These are phyloP conservation scores for Geotrichum ghanense DNA, from an alignment of 805 yeast species.

Conservation along the genomic window DNA sequence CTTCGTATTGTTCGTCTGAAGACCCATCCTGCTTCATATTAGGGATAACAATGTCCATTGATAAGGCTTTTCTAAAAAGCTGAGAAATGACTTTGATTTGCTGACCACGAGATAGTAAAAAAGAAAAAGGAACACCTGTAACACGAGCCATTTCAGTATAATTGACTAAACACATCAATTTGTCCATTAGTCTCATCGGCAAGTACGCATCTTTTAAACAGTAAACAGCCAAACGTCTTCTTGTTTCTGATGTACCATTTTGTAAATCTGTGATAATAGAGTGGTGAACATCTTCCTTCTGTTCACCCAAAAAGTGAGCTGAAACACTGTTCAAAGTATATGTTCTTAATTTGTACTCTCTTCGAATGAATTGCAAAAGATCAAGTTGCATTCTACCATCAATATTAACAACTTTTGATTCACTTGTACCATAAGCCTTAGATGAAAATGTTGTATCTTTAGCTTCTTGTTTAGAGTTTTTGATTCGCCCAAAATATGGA, in stretches of 20 bases:
- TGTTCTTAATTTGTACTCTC: constrained; percentile 90
- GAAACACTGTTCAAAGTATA: constrained; percentile 93
- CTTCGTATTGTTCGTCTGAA: constrained; percentile 88
- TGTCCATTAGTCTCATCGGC: constrained; percentile 79
- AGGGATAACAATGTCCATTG: constrained; percentile 81
- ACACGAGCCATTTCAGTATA: constrained; percentile 99
- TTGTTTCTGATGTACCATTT: constrained; percentile 82
- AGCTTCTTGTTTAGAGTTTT: constrained; percentile 57
- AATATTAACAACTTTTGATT: constrained; percentile 79
- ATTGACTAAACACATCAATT: constrained; percentile 90
- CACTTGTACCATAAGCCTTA: constrained; percentile 93
- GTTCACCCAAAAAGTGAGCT: constrained; percentile 87
- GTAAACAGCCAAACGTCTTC: constrained; percentile 92
- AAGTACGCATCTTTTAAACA: constrained; percentile 93
- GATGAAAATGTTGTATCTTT: constrained; percentile 81
- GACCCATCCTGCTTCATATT: constrained; percentile 73
- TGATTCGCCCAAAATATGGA: constrained; percentile 79
- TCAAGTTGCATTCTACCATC: constrained; percentile 96
- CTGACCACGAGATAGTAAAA: constrained; percentile 82
- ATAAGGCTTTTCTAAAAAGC: constrained; percentile 81
- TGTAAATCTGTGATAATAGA: constrained; percentile 92
- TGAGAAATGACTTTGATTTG: constrained; percentile 97
- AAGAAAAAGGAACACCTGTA: constrained; percentile 96
- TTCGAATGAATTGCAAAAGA: constrained; percentile 79
- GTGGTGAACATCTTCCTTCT: constrained; percentile 96